Conservation (phyloP, 768 basidiomycete species). For the Polyporus arcularius region DNA sequence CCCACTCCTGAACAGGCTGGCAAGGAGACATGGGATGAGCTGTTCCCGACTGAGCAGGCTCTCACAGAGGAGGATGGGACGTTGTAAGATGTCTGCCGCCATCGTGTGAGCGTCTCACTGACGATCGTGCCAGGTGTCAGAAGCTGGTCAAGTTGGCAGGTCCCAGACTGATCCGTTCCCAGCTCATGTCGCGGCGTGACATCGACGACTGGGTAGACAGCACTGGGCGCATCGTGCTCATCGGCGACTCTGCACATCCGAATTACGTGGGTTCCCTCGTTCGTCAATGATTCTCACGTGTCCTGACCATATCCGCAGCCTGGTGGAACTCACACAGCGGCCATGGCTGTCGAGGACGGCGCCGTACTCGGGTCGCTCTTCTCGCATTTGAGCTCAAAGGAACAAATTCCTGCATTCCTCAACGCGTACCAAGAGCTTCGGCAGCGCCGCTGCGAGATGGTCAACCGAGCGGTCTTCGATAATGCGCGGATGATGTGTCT, state of each 20-base stretch:
- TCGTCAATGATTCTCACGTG: background rate
- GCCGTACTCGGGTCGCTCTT: constrained; percentile 64
- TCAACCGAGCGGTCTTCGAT: constrained; percentile 45
- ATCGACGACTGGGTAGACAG: constrained; percentile 54
- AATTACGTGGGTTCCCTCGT: constrained; percentile 41
- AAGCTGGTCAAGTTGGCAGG: constrained; percentile 33
- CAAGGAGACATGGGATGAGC: constrained; percentile 35
- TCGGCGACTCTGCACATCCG: constrained; percentile 67
- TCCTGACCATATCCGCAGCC: constrained; percentile 39
- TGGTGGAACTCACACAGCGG: constrained; percentile 51
- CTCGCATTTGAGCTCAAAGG: constrained; percentile 45
- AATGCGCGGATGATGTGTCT: constrained; percentile 46
- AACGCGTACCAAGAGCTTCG: constrained; percentile 61
- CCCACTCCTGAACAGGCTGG: constrained; percentile 33
- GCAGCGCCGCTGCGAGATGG: constrained; percentile 47
- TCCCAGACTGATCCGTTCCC: constrained; percentile 39
- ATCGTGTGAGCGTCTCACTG: background rate
- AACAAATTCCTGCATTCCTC: constrained; percentile 53
- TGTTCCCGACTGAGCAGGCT: constrained; percentile 36
- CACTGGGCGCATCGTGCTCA: constrained; percentile 47
- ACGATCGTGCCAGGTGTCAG: constrained; percentile 30
- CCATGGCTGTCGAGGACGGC: constrained; percentile 62
- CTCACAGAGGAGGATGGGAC: constrained; percentile 37
- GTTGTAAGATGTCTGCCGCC: constrained; percentile 31
- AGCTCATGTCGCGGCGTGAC: constrained; percentile 32